Conservation (phyloP, 2,329 filamentous ascomycete species). For the Xylaria sp. region DNA sequence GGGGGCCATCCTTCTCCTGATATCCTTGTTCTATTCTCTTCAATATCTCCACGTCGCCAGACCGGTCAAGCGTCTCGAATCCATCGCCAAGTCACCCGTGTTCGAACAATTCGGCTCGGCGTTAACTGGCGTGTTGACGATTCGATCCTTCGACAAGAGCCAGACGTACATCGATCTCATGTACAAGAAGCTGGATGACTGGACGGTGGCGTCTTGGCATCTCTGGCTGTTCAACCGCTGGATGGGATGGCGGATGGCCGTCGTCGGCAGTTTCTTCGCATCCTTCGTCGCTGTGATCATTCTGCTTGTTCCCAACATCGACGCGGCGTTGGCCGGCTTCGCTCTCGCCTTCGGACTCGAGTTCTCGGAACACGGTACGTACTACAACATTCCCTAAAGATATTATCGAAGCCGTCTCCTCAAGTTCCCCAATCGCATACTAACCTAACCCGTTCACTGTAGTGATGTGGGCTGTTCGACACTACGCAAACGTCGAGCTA, state of each 20-base stretch:
- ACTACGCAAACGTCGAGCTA: conserved; percentile 72
- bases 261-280: conserved; percentile 71
- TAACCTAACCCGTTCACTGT: not conserved
- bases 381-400: not conserved
- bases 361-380: conserved; percentile 66
- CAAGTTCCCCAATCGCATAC: not conserved
- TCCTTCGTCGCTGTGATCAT: conserved; percentile 67
- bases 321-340: conserved; percentile 74
- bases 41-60: conserved; percentile 71
- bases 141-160: conserved; percentile 73
- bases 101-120: conserved; percentile 79
- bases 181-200: conserved; percentile 69
- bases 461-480: conserved; percentile 55
- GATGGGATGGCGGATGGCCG: conserved; percentile 72
- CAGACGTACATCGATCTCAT: conserved; percentile 70
- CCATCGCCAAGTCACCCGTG: conserved; percentile 74
- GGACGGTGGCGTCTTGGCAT: conserved; percentile 67
- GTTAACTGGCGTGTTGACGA: conserved; percentile 72
- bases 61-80: conserved; percentile 77
- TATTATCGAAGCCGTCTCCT: not conserved
- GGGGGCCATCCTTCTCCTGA: conserved; percentile 57
- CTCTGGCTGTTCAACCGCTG: conserved; percentile 76
- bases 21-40: conserved; percentile 61
- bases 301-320: conserved; percentile 61
- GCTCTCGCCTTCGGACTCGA: conserved; percentile 74